phyloP scores from a whole-genome alignment of 495 filamentous ascomycete genomes.

The Cudoniella acicularis region DNA sequence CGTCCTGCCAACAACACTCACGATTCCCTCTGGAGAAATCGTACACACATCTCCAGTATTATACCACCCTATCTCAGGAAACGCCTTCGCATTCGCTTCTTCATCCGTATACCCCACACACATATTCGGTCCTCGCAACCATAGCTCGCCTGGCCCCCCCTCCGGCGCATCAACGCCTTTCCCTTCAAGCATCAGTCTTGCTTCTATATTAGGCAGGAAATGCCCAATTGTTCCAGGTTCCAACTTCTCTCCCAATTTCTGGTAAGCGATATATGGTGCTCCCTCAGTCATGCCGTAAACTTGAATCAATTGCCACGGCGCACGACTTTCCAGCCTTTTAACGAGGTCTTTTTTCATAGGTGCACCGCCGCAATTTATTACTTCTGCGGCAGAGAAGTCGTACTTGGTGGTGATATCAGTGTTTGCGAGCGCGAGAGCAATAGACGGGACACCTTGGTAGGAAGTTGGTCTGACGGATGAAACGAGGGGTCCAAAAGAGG shows the following conservation, averaged over 20 bases:
- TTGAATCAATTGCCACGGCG: conserved; percentile 62
- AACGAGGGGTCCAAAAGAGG: conserved; percentile 67
- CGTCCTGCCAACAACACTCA: conserved; percentile 60
- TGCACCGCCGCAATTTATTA: conserved; percentile 84
- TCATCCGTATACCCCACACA: conserved; percentile 66
- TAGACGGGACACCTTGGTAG: conserved; percentile 76
- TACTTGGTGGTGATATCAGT: conserved; percentile 70
- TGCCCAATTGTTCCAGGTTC: conserved; percentile 75
- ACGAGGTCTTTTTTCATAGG: conserved; percentile 79
- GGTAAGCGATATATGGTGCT: conserved; percentile 45
- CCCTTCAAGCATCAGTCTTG: conserved; percentile 60
- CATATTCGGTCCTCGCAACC: conserved; percentile 60
- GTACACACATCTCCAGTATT: conserved; percentile 64
- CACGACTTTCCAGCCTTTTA: conserved; percentile 65
- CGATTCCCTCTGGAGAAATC: conserved; percentile 49
- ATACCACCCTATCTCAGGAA: conserved; percentile 61
- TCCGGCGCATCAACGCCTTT: conserved; percentile 5
- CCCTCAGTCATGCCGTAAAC: conserved; percentile 52
- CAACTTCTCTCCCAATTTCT: conserved; percentile 72
- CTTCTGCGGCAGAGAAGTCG: conserved; percentile 71
- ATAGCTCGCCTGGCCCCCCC: conserved; percentile 61
- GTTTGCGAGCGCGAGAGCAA: conserved; percentile 76
- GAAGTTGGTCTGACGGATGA: conserved; percentile 74
- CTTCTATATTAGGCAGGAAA: conserved; percentile 73
- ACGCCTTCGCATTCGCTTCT: conserved; percentile 46